phyloP scores from a whole-genome alignment of 1,139 yeast species.

The Pichia norvegensis region DNA sequence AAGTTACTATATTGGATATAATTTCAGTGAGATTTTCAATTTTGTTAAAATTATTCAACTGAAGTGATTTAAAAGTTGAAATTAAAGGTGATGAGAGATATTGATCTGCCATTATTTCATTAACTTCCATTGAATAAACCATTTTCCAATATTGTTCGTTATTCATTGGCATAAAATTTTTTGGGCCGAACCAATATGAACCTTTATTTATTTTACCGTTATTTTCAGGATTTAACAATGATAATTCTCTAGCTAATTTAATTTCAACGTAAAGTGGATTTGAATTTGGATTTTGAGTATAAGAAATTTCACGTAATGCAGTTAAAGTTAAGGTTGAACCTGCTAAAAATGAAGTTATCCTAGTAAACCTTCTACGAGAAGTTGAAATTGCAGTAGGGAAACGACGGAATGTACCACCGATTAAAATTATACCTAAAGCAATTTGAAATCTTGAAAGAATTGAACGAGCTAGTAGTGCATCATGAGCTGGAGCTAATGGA shows the following conservation, averaged over 20 bases:
- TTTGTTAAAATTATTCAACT: conserved; percentile 2
- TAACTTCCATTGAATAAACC: conserved; percentile 15
- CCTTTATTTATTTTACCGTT: conserved; percentile 15
- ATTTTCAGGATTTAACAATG: conserved; percentile 10
- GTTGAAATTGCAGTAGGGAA: conserved; percentile 2
- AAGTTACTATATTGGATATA: neutral
- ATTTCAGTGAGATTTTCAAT: neutral
- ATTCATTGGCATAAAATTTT: conserved; percentile 27
- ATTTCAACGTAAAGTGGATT: conserved; percentile 26
- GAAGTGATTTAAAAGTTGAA: conserved; percentile 5
- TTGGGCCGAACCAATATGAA: conserved; percentile 24
- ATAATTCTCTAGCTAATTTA: conserved; percentile 20
- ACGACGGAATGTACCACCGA: conserved; percentile 14
- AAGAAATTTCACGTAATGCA: conserved; percentile 10
- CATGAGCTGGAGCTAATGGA: conserved; percentile 28
- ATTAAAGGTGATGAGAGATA: conserved; percentile 14
- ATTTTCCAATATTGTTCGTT: conserved; percentile 18
- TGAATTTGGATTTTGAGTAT: conserved; percentile 11
- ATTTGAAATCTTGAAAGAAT: conserved; percentile 19
- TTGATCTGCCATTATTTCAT: conserved; percentile 16
- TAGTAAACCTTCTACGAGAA: conserved; percentile 6
- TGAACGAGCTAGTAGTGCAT: conserved; percentile 21
- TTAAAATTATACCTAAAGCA: conserved; percentile 17
- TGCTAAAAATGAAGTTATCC: conserved; percentile 5
- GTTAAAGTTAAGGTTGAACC: conserved; percentile 11